Conservation (phyloP, 2,329 filamentous ascomycete genomes). For the Monilinia polystroma region DNA sequence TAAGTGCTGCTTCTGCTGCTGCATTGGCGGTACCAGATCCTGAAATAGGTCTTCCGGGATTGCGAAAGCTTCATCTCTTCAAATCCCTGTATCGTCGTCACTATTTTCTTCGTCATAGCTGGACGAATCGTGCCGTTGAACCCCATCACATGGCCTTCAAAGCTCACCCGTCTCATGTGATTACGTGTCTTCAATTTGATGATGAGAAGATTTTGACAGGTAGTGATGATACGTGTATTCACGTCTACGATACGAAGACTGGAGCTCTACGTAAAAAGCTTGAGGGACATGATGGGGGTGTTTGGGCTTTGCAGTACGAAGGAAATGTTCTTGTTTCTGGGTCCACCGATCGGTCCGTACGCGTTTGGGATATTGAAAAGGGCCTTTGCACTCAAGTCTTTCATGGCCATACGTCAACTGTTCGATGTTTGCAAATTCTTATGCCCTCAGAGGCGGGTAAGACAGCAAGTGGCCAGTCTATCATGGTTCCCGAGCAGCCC, state of each 20-base stretch:
- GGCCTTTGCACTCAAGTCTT: constrained; percentile 93
- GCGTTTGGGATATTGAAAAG: constrained; percentile 98
- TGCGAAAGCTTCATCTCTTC: constrained; percentile 86
- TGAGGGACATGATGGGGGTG: constrained; percentile 91
- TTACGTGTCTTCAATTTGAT: constrained; percentile 96
- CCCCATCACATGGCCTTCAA: constrained; percentile 92
- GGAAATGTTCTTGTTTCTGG: constrained; percentile 94
- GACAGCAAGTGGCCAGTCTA: constrained; percentile 66
- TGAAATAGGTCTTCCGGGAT: constrained; percentile 70
- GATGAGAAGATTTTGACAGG: constrained; percentile 97
- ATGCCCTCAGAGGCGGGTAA: constrained; percentile 73
- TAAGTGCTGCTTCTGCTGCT: constrained; percentile 84
- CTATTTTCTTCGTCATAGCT: constrained; percentile 83
- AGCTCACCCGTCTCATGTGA: constrained; percentile 94
- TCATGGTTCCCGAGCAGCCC: constrained; percentile 92
- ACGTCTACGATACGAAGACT: constrained; percentile 96
- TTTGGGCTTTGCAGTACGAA: constrained; percentile 96
- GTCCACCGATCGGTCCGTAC: constrained; percentile 93
- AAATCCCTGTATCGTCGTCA: constrained; percentile 95
- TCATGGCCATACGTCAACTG: constrained; percentile 95
- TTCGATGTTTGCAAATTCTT: constrained; percentile 91
- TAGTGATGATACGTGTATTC: constrained; percentile 95
- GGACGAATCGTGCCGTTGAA: constrained; percentile 83
- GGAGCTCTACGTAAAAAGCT: constrained; percentile 80
- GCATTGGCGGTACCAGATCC: constrained; percentile 78